Percentiles rank a stretch among this genome's conserved stretches.
phyloP scores from a whole-genome alignment of 192 early-diverging fungal genomes.

The Phlyctochytrium bullatum region DNA sequence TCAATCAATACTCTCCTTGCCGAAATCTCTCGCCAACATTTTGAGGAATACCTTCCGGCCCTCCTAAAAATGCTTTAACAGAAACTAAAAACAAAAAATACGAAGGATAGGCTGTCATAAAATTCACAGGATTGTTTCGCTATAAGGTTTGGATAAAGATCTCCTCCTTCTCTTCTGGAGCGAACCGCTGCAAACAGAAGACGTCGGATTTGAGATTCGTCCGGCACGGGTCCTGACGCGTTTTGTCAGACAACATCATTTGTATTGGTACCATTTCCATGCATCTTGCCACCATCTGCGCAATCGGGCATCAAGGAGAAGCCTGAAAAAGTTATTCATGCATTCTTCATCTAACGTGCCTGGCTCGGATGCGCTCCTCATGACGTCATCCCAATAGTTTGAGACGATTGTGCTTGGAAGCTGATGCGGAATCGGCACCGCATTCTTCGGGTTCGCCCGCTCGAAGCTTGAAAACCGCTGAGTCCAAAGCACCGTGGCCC shows the following conservation, averaged over 20 bases:
- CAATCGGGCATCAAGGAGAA: background rate
- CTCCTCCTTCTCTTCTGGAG: constrained; percentile 27
- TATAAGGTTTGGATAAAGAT: constrained; percentile 26
- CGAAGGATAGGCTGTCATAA: constrained; percentile 27
- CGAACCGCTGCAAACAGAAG: constrained; percentile 21
- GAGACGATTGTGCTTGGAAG: constrained; percentile 19
- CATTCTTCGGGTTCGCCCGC: too few relatives aligned
- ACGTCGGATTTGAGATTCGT: constrained; percentile 12
- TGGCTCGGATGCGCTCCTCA: constrained; percentile 21
- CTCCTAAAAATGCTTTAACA: background rate
- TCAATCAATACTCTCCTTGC: constrained; percentile 1
- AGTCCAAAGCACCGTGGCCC: too few relatives aligned
- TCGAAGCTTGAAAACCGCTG: too few relatives aligned
- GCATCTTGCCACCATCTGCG: background rate
- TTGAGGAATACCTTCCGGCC: constrained; percentile 15
- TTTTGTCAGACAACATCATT: too few relatives aligned
- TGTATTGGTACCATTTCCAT: too few relatives aligned
- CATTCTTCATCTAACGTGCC: background rate
- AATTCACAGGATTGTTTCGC: constrained; percentile 34
- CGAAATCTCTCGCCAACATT: constrained; percentile 23
- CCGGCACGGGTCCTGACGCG: background rate
- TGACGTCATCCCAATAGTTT: constrained; percentile 35
- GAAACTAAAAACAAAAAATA: background rate
- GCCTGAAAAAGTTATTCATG: background rate
- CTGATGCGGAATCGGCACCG: background rate